Evolutionary conservation across 163 green algal species (phyloP).

Genomic region (Prototheca cutis): DNA sequence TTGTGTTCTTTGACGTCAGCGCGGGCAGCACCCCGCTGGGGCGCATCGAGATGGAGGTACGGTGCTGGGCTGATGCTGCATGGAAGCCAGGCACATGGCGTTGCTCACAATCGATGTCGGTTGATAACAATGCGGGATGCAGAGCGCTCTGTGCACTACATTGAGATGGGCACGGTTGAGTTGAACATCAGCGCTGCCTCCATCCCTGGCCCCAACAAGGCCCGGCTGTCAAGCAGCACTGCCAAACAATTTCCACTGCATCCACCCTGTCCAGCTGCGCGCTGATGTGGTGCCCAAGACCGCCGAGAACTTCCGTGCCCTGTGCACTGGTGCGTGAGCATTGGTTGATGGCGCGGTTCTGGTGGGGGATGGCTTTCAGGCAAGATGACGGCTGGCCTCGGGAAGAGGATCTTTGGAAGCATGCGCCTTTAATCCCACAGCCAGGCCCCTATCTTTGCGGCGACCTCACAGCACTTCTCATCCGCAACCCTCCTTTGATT

Average conservation of each 20-base stretch:
- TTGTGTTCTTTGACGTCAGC: constrained; percentile 65
- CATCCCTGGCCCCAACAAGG: no score
- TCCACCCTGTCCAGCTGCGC: constrained; percentile 49
- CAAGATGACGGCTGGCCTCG: no score
- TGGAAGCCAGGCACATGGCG: neutral
- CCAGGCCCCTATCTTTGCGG: no score
- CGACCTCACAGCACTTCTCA: no score
- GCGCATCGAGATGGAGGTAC: constrained; percentile 65
- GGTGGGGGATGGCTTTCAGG: constrained; percentile 15
- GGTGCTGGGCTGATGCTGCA: no score
- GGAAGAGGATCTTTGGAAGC: neutral
- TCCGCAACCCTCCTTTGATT: no score
- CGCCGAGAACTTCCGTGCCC: constrained; percentile 87
- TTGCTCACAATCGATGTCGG: neutral
- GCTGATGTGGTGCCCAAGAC: constrained; percentile 77
- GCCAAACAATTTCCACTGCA: no score
- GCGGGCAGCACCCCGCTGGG: constrained; percentile 30
- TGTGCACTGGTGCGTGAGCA: constrained; percentile 55
- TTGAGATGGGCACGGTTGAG: neutral
- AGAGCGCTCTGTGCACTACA: no score
- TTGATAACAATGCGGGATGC: no score
- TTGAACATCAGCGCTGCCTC: no score
- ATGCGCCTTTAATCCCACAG: no score
- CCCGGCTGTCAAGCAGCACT: no score
- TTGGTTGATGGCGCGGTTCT: neutral